Evolutionary conservation across 108 stramenopile genomes (phyloP).

Genomic region (Fragilaria radians): DNA sequence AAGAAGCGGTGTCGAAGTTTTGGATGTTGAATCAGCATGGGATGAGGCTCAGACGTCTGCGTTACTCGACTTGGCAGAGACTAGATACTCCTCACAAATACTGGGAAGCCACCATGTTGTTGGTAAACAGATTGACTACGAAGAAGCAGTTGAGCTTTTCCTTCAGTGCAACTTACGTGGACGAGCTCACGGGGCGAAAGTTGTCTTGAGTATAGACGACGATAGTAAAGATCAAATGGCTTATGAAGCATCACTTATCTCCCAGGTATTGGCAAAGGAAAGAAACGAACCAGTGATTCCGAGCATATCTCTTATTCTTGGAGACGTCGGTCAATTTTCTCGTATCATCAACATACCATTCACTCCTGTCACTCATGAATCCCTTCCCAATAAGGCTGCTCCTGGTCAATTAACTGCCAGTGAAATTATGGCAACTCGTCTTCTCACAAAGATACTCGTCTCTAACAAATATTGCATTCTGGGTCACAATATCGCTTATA

Average conservation of each 20-base stretch:
- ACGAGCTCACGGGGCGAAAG: slow-evolving; percentile 86
- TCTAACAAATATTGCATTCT: slow-evolving; percentile 81
- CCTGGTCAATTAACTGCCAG: slow-evolving; percentile 95
- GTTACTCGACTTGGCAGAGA: slow-evolving; percentile 45
- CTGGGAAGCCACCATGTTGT: slow-evolving; percentile 93
- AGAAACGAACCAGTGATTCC: slow-evolving; percentile 75
- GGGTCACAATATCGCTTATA: slow-evolving; percentile 90
- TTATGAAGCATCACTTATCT: slow-evolving; percentile 59
- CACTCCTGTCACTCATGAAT: slow-evolving; percentile 93
- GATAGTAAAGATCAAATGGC: slow-evolving; percentile 75
- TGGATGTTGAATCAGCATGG: slow-evolving; percentile 96
- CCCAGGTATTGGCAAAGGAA: slow-evolving; percentile 26
- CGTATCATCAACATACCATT: slow-evolving; percentile 91
- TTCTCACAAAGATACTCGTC: slow-evolving; percentile 70
- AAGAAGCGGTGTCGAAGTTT: slow-evolving; percentile 87
- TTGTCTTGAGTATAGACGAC: slow-evolving; percentile 74
- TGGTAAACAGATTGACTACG: slow-evolving; percentile 52
- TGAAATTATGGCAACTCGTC: slow-evolving; percentile 85
- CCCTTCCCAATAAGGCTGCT: slow-evolving; percentile 87
- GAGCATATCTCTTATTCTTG: slow-evolving; percentile 83
- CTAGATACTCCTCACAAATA: slow-evolving; percentile 75
- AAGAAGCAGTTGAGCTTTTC: slow-evolving; percentile 72
- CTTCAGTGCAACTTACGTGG: slow-evolving; percentile 84
- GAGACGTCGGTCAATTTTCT: slow-evolving; percentile 74
- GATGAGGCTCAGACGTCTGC: slow-evolving; percentile 48